These are phyloP conservation scores for Ascochyta koolunga DNA, from an alignment of 2,329 filamentous ascomycete species.

Conservation along the genomic window DNA sequence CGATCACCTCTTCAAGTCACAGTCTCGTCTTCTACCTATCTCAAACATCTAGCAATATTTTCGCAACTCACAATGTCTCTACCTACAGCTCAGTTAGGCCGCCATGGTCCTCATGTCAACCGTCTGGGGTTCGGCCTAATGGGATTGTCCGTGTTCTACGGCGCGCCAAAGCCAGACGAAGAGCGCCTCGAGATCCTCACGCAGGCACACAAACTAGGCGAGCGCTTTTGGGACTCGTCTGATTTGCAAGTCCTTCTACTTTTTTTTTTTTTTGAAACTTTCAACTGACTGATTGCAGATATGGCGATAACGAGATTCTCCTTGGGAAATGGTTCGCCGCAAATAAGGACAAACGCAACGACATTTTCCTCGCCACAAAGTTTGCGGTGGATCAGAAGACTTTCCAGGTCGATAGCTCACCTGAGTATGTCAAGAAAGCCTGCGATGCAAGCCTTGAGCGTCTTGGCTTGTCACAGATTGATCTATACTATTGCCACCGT, in stretches of 20 bases:
- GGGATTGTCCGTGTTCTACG: conserved; percentile 57
- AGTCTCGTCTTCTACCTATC: too few relatives aligned
- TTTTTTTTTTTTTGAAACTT: background rate
- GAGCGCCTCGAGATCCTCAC: conserved; percentile 61
- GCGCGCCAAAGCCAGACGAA: conserved; percentile 54
- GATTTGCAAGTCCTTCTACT: conserved; percentile 26
- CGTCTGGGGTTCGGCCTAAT: conserved; percentile 62
- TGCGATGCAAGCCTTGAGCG: conserved; percentile 49
- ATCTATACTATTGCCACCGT: conserved; percentile 55
- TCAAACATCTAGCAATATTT: background rate
- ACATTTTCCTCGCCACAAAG: conserved; percentile 56
- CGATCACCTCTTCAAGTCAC: background rate
- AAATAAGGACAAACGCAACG: conserved; percentile 47
- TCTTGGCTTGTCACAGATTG: conserved; percentile 52
- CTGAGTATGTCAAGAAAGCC: conserved; percentile 50
- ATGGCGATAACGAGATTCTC: conserved; percentile 44
- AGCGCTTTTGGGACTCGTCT: conserved; percentile 43
- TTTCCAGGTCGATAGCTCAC: conserved; percentile 46
- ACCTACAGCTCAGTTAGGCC: conserved; percentile 57
- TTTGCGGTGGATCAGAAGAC: conserved; percentile 54
- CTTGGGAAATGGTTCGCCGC: conserved; percentile 44
- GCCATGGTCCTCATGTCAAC: conserved; percentile 58
- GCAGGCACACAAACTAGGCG: conserved; percentile 57
- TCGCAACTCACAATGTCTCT: conserved; percentile 34
- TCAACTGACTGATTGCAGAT: conserved; percentile 7